These are phyloP conservation scores for Tuctoria greenei DNA, from an alignment of 176 grass and related monocot genomes.

Conservation along the genomic window DNA sequence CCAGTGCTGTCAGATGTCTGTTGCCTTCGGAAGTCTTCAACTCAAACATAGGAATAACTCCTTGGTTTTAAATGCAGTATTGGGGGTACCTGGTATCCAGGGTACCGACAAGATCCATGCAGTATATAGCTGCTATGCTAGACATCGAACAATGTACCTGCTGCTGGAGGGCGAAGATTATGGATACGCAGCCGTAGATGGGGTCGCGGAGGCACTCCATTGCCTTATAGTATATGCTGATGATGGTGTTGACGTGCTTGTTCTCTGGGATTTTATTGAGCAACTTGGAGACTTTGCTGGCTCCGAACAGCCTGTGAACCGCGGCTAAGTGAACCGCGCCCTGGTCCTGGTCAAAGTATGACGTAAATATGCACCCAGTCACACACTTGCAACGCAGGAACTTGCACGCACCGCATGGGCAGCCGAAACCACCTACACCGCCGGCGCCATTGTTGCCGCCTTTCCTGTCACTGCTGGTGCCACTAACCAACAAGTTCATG, in stretches of 20 bases:
- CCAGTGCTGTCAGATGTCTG: no score
- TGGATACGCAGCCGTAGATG: slow-evolving; percentile 89
- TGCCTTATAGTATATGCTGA: slow-evolving; percentile 91
- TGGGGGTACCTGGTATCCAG: no score
- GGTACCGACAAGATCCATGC: no score
- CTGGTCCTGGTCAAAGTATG: slow-evolving; percentile 95
- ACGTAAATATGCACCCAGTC: slow-evolving; percentile 84
- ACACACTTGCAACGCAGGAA: slow-evolving; percentile 97
- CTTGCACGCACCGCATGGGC: slow-evolving; percentile 93
- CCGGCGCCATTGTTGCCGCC: neutral
- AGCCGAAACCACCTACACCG: slow-evolving; percentile 1
- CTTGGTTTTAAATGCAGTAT: no score
- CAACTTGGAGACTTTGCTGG: slow-evolving; percentile 95
- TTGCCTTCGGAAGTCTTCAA: no score
- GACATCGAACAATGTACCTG: slow-evolving; percentile 43
- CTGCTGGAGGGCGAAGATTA: slow-evolving; percentile 93
- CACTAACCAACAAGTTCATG: slow-evolving; percentile 28
- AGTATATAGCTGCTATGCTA: slow-evolving; percentile 48
- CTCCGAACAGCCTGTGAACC: slow-evolving; percentile 97
- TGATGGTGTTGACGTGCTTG: slow-evolving; percentile 83
- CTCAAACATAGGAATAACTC: no score
- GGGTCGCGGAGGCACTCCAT: slow-evolving; percentile 84
- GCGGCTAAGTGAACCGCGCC: slow-evolving; percentile 90
- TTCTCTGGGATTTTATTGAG: slow-evolving; percentile 77
- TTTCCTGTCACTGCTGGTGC: no score